Evolutionary conservation across 1,284 basidiomycete genomes (phyloP), one percentile per base, ranked within the genome.

Genomic region (Trametes pubescens): DNA sequence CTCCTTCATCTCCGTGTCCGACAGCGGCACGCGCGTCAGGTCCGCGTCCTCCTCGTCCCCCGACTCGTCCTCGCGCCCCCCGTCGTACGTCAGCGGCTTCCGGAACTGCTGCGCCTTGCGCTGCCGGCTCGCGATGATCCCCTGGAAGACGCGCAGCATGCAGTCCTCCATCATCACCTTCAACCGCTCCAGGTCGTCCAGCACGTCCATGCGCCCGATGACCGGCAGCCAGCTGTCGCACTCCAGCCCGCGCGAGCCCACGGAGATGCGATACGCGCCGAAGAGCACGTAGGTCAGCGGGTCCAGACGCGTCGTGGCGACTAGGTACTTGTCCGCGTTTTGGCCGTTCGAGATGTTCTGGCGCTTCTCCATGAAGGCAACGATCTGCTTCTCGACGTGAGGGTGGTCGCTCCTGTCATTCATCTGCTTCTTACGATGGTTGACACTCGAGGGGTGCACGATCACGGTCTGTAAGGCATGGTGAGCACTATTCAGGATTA

Each of bases 141-240:
- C 95, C 72, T 98, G 93, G 71, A 96, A 98, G 1, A 98, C 94
- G 48, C 96, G 88, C 57, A 96, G 81, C 89, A 98, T 90, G 74
- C 92, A 95, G 2, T 83, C 81, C 72, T 98, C 94, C 82, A 98
- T 87, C 69, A 93, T 81, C 32, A 80, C 81, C 78, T 96, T 96
- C 71, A 99, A 81, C n/a, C 88, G 84, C 73, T 93, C 91, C 24
- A 98, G 80, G 70, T 95, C 91, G 75, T 97, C 94, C 67, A 99
- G 79, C 6, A 89, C 87, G 70, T 91, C 86, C 63, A 90, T 75
- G 69, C 91, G 85, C 48, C 96, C 96, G 29, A 89, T 82, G 56
- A 98, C 86, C 11, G 95, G 94, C 24, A 98, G 80, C 96, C 96
- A 99, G 51, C 87, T 87, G 73, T 99, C 96, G 74, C 94, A 96